Base-by-base conservation (phyloP, 768 basidiomycete genomes). In the Candolleomyces eurysporus region DNA sequence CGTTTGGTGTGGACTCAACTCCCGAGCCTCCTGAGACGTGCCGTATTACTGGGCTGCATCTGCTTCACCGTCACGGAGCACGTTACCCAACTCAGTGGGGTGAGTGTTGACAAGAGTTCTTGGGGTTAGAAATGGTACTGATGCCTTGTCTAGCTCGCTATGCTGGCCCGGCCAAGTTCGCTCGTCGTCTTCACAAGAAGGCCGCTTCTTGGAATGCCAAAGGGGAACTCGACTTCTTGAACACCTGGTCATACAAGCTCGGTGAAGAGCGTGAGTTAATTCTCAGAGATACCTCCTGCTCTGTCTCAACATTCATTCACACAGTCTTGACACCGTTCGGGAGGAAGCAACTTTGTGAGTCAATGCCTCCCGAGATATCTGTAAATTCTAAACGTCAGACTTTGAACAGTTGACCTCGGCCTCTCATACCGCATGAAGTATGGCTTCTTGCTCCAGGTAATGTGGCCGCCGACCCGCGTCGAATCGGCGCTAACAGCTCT, bases 241-340 rank as follows among this genome's bases (percentile, higher is more conserved):
- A 94, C 68, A 80, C 82, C 31, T 97, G 94, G 94, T 91, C 51
- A 36, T 96, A 94, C 74, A 91, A 91, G 66, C 84, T 98, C 2
- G 96, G 95, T 14, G 88, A 89, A 76, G 95, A 97, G 77, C 77
- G 90, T 91, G 65, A 16, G 72, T 62, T 16, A 17, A 11, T 43
- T 49, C 53, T 14, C 30, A 48, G 19, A 8, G 8, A 14, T 22
- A 53, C 22, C 43, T 45, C 26, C 16, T 31, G 2, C 32, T 32
- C 4, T 8, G 16, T 48, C 45, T 63, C 39, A 55, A 39, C 50
- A 11, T 48, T 49, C 62, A 17, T 63, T 39, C 39, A 13, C 43
- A 21, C 61, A 91, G 88, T 92, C 36, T 76, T 96, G 61, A 94
- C 94, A n/a, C 92, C 94, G 0, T 96, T 96, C 63, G 94, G 94